Conservation (phyloP, 2,329 filamentous ascomycete species). For the Aspergillus latus region DNA sequence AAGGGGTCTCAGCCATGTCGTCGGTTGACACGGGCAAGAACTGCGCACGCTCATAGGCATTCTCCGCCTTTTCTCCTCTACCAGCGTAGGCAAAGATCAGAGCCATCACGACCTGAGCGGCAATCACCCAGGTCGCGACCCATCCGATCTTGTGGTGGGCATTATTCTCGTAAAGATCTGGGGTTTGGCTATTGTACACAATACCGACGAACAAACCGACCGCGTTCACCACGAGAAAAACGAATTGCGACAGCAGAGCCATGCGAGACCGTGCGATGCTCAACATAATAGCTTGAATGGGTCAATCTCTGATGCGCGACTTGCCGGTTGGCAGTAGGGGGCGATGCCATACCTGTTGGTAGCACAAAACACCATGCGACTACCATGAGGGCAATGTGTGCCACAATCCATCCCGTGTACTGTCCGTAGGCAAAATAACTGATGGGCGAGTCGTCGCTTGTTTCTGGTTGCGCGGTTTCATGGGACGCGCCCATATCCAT, state of each 20-base stretch:
- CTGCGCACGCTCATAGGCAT: constrained; percentile 52
- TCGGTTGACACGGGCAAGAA: constrained; percentile 64
- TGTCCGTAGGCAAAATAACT: constrained; percentile 47
- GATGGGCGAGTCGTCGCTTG: constrained; percentile 33
- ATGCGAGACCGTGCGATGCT: constrained; percentile 77
- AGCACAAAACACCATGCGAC: constrained; percentile 71
- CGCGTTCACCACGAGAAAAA: constrained; percentile 22
- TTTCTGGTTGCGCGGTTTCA: constrained; percentile 18
- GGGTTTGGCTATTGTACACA: constrained; percentile 25
- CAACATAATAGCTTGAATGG: constrained; percentile 72
- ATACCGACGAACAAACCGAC: constrained; percentile 22
- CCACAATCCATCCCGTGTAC: constrained; percentile 55
- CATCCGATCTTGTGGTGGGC: constrained; percentile 50
- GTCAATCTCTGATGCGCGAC: constrained; percentile 4
- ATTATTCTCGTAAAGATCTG: constrained; percentile 24
- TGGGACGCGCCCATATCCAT: constrained; percentile 29
- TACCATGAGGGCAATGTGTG: constrained; percentile 70
- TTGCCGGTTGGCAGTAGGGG: not conserved
- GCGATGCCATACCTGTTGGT: constrained; percentile 61
- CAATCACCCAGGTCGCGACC: constrained; percentile 71
- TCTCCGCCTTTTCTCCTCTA: constrained; percentile 37
- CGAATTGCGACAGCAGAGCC: constrained; percentile 57
- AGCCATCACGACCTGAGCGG: constrained; percentile 68
- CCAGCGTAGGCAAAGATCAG: constrained; percentile 63
- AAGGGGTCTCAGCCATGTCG: constrained; percentile 55